These are phyloP conservation scores for Thelonectria rubi DNA, from an alignment of 2,329 filamentous ascomycete genomes.

Conservation along the genomic window DNA sequence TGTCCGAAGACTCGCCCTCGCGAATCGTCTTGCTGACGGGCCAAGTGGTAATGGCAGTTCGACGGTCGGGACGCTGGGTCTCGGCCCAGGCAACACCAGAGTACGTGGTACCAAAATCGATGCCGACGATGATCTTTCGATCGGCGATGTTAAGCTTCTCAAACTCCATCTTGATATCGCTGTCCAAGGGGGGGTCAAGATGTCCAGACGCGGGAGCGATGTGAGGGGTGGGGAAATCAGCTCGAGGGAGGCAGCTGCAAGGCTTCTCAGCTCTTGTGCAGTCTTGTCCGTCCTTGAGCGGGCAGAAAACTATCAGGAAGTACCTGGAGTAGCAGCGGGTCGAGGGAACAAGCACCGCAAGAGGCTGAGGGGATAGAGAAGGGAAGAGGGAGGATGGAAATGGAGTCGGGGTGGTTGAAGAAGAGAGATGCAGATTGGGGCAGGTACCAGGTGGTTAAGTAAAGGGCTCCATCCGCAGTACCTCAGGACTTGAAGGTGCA, in stretches of 20 bases:
- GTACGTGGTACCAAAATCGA: constrained; percentile 65
- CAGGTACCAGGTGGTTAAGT: constrained; percentile 18
- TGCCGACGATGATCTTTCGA: constrained; percentile 57
- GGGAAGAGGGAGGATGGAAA: neutral
- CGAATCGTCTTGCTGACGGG: constrained; percentile 49
- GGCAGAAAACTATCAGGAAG: neutral
- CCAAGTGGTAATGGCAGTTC: constrained; percentile 53
- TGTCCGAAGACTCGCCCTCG: constrained; percentile 52
- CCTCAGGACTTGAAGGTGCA: neutral
- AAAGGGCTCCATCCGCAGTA: neutral
- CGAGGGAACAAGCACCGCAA: neutral
- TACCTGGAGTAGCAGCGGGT: neutral
- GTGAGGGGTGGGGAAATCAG: neutral
- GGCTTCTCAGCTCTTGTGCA: neutral
- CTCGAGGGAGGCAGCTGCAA: neutral
- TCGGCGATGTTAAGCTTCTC: constrained; percentile 47
- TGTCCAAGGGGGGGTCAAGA: neutral
- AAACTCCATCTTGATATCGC: constrained; percentile 45
- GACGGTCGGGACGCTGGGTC: constrained; percentile 49
- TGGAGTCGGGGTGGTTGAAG: neutral
- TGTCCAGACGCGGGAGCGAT: neutral
- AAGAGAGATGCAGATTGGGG: constrained; percentile 3
- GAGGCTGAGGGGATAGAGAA: neutral
- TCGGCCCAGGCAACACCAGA: constrained; percentile 61
- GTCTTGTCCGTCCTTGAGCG: neutral